Evolutionary conservation across 2,329 filamentous ascomycete species (phyloP).

Genomic region (Cephalotrichum gorgonifer): DNA sequence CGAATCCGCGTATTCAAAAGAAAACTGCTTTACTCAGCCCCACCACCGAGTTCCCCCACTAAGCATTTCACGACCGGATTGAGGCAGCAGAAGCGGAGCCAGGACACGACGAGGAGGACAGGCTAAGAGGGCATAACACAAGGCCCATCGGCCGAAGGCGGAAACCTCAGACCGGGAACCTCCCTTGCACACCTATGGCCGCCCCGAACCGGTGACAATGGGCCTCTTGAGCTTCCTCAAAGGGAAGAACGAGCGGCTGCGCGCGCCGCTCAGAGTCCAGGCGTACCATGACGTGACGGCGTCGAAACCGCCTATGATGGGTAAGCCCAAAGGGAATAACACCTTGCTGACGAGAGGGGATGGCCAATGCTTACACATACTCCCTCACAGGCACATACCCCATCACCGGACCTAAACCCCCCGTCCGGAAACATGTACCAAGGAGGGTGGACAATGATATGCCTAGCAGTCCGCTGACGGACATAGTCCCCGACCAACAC

Average conservation of each 20-base stretch:
- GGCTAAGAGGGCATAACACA: background rate
- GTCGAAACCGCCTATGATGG: constrained; percentile 2
- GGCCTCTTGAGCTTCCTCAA: constrained; percentile 6
- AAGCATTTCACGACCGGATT: background rate
- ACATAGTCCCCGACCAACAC: background rate
- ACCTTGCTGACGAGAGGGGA: too few relatives aligned
- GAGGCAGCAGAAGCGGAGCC: background rate
- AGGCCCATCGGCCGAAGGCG: background rate
- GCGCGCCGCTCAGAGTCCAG: constrained; percentile 3
- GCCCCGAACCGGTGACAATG: background rate
- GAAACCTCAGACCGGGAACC: background rate
- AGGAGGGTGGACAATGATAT: constrained; percentile 2
- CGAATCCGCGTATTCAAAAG: too few relatives aligned
- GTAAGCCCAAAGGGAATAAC: too few relatives aligned
- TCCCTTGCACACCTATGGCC: background rate
- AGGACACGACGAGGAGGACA: too few relatives aligned
- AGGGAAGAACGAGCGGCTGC: constrained; percentile 5
- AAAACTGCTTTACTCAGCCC: background rate
- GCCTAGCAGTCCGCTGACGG: background rate
- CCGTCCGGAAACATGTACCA: constrained; percentile 3
- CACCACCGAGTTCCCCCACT: background rate
- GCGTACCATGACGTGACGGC: constrained; percentile 1
- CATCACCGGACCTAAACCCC: background rate
- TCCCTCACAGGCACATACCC: constrained; percentile 3
- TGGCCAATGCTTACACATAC: background rate